Conservation (phyloP, 2,329 filamentous ascomycete species). For the Lecanosticta acicola region DNA sequence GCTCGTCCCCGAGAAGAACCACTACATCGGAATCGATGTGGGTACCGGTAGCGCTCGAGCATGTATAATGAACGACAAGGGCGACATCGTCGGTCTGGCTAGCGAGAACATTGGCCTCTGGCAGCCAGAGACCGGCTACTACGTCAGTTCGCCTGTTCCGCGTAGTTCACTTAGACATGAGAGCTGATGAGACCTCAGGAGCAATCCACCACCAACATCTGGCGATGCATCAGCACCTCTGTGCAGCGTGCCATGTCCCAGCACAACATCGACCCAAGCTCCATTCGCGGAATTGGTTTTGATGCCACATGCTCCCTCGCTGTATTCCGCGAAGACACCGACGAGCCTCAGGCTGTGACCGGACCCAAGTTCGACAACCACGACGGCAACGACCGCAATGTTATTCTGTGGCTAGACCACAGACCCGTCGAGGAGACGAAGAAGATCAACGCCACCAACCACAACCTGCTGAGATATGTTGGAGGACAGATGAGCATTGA, state of each 20-base stretch:
- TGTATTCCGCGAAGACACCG: conserved; percentile 82
- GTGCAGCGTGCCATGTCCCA: conserved; percentile 77
- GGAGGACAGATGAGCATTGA: conserved; percentile 98
- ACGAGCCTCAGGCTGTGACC: conserved; percentile 86
- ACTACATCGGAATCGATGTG: conserved; percentile 85
- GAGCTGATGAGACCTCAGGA: conserved; percentile 51
- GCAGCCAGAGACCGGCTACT: conserved; percentile 52
- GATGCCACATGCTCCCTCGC: conserved; percentile 97
- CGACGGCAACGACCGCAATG: conserved; percentile 79
- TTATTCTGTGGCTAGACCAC: conserved; percentile 97
- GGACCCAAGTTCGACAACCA: conserved; percentile 75
- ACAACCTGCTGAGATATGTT: conserved; percentile 92
- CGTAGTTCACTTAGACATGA: not conserved
- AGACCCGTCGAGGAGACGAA: conserved; percentile 84
- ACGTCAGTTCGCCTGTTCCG: conserved; percentile 35
- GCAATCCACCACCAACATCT: conserved; percentile 97
- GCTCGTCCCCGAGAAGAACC: conserved; percentile 51
- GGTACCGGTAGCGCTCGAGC: conserved; percentile 92
- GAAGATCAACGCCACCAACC: conserved; percentile 85
- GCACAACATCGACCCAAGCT: conserved; percentile 67
- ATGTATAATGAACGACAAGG: conserved; percentile 87
- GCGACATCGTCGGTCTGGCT: conserved; percentile 68
- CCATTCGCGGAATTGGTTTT: conserved; percentile 87
- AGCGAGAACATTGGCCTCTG: conserved; percentile 50
- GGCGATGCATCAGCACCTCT: conserved; percentile 86